Percentiles rank a stretch among this genome's conserved stretches.
Evolutionary conservation across 106 monocot species (phyloP).

Genomic region (Narthecium ossifragum): DNA sequence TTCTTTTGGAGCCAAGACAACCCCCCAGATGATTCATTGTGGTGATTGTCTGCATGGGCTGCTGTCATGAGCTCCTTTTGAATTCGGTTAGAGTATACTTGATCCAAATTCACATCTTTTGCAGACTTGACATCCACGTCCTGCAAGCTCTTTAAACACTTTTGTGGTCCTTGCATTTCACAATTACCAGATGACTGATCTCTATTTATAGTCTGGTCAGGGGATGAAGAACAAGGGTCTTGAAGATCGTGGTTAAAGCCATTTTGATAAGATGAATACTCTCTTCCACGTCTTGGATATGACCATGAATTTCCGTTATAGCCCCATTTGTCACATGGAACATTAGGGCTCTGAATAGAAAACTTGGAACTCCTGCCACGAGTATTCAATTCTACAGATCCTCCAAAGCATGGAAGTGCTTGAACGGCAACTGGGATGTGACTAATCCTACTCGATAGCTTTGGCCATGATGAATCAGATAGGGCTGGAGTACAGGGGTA

Average conservation of each 20-base stretch:
- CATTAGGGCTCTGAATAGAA: no score
- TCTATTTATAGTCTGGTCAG: no score
- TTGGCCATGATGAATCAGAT: conserved; percentile 11
- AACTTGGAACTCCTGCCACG: conserved; percentile 5
- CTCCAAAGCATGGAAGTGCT: conserved; percentile 15
- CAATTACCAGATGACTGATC: neutral
- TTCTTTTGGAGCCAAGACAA: conserved; percentile 24
- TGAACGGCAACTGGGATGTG: conserved; percentile 5
- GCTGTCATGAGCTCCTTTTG: conserved; percentile 2
- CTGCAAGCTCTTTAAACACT: conserved; percentile 4
- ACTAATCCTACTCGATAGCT: conserved; percentile 8
- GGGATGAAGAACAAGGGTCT: no score
- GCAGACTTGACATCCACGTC: conserved; percentile 8
- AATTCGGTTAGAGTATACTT: conserved; percentile 9
- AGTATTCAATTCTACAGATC: conserved; percentile 1
- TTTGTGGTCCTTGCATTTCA: conserved; percentile 1
- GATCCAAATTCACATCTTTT: conserved; percentile 24
- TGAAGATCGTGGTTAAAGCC: neutral
- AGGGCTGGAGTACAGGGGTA: conserved; percentile 1
- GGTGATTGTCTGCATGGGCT: neutral
- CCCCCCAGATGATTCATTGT: conserved; percentile 1
- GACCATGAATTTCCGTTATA: neutral
- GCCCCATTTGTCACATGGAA: conserved; percentile 1
- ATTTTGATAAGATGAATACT: neutral
- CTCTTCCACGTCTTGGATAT: neutral